Percentiles rank a stretch among this genome's conserved stretches.
phyloP scores from a whole-genome alignment of 78 protist genomes.

The Capsaspora owczarzaki region DNA sequence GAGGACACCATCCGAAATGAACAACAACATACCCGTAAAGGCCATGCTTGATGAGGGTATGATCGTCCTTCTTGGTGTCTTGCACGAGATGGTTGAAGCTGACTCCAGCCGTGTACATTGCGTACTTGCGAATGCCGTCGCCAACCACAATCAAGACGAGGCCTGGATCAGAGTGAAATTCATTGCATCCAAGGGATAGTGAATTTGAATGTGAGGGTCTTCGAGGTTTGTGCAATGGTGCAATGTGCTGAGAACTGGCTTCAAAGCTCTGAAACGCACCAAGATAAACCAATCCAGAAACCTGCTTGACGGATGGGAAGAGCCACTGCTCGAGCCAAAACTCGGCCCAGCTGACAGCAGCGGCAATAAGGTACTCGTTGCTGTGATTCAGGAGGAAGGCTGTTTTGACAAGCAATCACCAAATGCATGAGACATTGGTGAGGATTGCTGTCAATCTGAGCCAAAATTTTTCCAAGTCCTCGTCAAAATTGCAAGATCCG shows the following conservation, averaged over 20 bases:
- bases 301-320: background rate
- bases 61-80: slow-evolving; percentile 10
- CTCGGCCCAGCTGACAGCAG: background rate
- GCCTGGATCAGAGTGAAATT: background rate
- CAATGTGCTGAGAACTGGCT: background rate
- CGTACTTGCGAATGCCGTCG: slow-evolving; percentile 32
- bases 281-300: too few species aligned
- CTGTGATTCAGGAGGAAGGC: background rate
- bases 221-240: background rate
- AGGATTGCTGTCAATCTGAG: too few species aligned
- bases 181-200: background rate
- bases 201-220: background rate
- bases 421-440: too few species aligned
- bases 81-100: slow-evolving; percentile 53
- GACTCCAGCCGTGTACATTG: slow-evolving; percentile 59
- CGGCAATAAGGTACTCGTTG: background rate
- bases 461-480: too few species aligned
- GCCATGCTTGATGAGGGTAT: slow-evolving; percentile 48
- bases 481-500: too few species aligned
- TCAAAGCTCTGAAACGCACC: background rate
- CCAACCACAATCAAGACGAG: slow-evolving; percentile 19
- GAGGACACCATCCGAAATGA: background rate
- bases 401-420: too few species aligned
- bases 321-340: background rate
- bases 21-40: slow-evolving; percentile 22